phyloP scores from a whole-genome alignment of 495 filamentous ascomycete genomes.

The Aspergillus bertholletiae region DNA sequence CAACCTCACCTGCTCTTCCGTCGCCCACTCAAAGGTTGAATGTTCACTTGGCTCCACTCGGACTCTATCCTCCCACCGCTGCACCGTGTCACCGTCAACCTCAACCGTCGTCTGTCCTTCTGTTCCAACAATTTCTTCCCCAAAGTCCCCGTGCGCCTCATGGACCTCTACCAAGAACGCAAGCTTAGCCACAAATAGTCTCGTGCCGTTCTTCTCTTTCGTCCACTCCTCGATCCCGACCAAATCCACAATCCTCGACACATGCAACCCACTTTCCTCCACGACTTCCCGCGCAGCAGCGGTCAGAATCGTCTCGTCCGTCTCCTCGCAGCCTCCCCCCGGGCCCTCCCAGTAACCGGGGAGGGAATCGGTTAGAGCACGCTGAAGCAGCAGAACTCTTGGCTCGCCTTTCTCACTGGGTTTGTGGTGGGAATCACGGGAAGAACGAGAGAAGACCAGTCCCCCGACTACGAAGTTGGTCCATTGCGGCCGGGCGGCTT shows the following conservation, averaged over 20 bases:
- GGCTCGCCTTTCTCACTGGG: background rate
- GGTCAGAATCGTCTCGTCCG: constrained; percentile 45
- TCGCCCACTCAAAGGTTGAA: constrained; percentile 41
- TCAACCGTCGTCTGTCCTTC: background rate
- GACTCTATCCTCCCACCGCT: constrained; percentile 27
- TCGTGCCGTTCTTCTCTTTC: constrained; percentile 4
- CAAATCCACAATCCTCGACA: constrained; percentile 40
- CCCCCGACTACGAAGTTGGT: constrained; percentile 34
- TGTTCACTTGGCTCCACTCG: constrained; percentile 42
- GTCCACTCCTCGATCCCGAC: constrained; percentile 35
- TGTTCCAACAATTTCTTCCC: background rate
- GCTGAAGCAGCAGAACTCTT: constrained; percentile 51
- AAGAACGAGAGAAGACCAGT: constrained; percentile 37
- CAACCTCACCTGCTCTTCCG: constrained; percentile 32
- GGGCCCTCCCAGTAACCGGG: constrained; percentile 56
- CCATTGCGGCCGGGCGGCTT: constrained; percentile 29
- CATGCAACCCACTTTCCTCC: constrained; percentile 57
- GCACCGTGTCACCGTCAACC: background rate
- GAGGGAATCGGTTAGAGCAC: constrained; percentile 40
- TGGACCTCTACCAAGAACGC: constrained; percentile 29
- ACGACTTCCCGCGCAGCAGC: constrained; percentile 51
- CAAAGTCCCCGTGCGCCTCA: constrained; percentile 11
- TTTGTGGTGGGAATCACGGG: background rate
- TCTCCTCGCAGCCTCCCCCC: constrained; percentile 47
- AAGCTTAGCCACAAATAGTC: background rate